A percentile compares a stretch with the other conserved stretches of the same genome.
These are phyloP conservation scores for Bathelium albidoporum DNA, from an alignment of 495 filamentous ascomycete species.

Conservation along the genomic window DNA sequence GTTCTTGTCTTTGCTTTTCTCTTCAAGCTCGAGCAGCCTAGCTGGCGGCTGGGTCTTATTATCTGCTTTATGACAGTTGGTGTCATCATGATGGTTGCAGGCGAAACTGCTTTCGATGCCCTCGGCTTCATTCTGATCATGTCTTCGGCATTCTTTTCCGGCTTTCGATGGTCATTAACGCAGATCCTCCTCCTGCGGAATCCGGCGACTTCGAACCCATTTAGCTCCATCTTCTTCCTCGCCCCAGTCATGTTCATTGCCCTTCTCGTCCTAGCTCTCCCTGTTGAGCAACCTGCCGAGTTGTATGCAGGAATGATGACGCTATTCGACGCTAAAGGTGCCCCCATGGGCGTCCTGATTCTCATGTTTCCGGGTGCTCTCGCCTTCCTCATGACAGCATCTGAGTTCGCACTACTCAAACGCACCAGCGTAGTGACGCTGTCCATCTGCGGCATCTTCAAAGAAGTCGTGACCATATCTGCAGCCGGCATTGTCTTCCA, in stretches of 20 bases:
- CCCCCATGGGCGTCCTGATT: constrained; percentile 43
- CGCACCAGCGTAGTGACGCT: constrained; percentile 93
- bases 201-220: constrained; percentile 92
- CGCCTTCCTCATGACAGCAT: constrained; percentile 92
- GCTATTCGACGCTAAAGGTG: constrained; percentile 59
- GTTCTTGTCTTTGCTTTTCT: constrained; percentile 92
- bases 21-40: constrained; percentile 83
- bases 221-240: constrained; percentile 93
- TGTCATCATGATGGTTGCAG: constrained; percentile 98
- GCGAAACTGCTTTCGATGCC: constrained; percentile 82
- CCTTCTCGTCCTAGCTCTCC: constrained; percentile 67
- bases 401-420: constrained; percentile 90
- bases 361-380: constrained; percentile 83
- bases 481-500: constrained; percentile 83
- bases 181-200: constrained; percentile 92
- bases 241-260: constrained; percentile 91
- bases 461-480: constrained; percentile 93
- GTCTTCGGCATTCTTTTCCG: constrained; percentile 84
- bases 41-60: constrained; percentile 71
- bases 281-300: constrained; percentile 67
- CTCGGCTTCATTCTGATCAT: constrained; percentile 90
- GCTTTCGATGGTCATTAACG: constrained; percentile 94
- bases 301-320: constrained; percentile 51
- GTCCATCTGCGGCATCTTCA: constrained; percentile 96
- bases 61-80: constrained; percentile 90